Evolutionary conservation across 768 basidiomycete genomes (phyloP), one percentile per base, ranked within the genome.

Genomic region (Psilocybe cubensis): DNA sequence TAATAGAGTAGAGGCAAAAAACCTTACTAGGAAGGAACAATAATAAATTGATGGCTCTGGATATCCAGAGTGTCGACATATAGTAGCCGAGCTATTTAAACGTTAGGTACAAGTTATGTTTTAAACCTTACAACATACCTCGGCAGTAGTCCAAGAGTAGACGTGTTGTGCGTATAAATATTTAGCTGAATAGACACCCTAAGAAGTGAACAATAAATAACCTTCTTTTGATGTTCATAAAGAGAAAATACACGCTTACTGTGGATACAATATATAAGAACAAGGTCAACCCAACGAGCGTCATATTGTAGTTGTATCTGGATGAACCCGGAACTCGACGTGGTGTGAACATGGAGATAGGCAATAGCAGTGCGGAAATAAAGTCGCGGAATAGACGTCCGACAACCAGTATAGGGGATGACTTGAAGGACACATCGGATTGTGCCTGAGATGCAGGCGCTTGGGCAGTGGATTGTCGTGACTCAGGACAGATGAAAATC

Each of bases 141-240:
- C 76, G 33, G 82, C 82, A 10, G 88, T 79, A 12, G 77, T 79
- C 91, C 91, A 92, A 10, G 74, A 68, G 63, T 87, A 92, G 9
- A 87, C 74, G 65, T 91, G 87, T 62, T 85, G 83, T 0, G 87
- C 90, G 59, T 92, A 94, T 31, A 92, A 72, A 62, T 91, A 92
- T 70, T 92, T 93, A 57, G 88, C 76, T 51, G 84, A 86, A 69
- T 85, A 88, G 1, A 92, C 70, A 17, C 89, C 91, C 82, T 88
- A 56, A 21, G 8, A 33, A 52, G 14, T n/a, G 31, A 52, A 43
- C 41, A 57, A 62, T 42, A 24, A 56, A 44, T n/a, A 47, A 17
- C 48, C 33, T 33, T 20, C 17, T 38, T 24, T 14, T 25, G 3
- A 51, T 17, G 40, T 25, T n/a, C 44, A 25, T n/a, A 14, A 12